phyloP scores from a whole-genome alignment of 768 basidiomycete genomes.

The Guyanaporus albipodus region DNA sequence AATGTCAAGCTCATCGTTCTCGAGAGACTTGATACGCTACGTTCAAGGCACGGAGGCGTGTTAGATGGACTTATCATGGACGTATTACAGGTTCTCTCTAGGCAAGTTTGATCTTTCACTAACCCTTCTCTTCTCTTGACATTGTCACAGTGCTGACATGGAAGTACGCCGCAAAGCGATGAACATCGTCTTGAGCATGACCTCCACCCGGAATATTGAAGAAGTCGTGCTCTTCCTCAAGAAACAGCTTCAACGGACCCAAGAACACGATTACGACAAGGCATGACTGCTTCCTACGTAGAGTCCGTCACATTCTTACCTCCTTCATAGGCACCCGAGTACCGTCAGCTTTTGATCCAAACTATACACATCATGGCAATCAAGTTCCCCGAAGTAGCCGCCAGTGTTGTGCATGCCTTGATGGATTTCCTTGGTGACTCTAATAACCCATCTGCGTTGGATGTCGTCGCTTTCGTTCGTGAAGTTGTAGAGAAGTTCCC shows the following conservation, averaged over 20 bases:
- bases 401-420: constrained; percentile 88
- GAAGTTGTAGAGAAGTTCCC: constrained; percentile 99
- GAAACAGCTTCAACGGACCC: constrained; percentile 93
- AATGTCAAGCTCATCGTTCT: constrained; percentile 98
- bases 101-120: constrained; percentile 37
- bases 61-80: constrained; percentile 94
- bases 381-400: constrained; percentile 95
- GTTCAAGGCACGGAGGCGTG: constrained; percentile 82
- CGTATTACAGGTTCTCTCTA: constrained; percentile 83
- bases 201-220: constrained; percentile 90
- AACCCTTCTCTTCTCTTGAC: not conserved
- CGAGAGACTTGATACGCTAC: constrained; percentile 79
- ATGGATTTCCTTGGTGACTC: constrained; percentile 95
- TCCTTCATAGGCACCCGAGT: constrained; percentile 73
- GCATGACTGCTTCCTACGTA: constrained; percentile 33
- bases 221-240: constrained; percentile 96
- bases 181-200: constrained; percentile 86
- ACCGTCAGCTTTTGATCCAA: constrained; percentile 93
- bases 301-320: not conserved
- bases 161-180: constrained; percentile 95
- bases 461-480: constrained; percentile 85
- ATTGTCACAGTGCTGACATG: constrained; percentile 71
- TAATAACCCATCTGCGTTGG: constrained; percentile 91
- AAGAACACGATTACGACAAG: constrained; percentile 92
- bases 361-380: constrained; percentile 96